Evolutionary conservation across 2,329 filamentous ascomycete species (phyloP), one percentile per base, ranked within the genome.

Genomic region (Ceratocystiopsis brevicomis): DNA sequence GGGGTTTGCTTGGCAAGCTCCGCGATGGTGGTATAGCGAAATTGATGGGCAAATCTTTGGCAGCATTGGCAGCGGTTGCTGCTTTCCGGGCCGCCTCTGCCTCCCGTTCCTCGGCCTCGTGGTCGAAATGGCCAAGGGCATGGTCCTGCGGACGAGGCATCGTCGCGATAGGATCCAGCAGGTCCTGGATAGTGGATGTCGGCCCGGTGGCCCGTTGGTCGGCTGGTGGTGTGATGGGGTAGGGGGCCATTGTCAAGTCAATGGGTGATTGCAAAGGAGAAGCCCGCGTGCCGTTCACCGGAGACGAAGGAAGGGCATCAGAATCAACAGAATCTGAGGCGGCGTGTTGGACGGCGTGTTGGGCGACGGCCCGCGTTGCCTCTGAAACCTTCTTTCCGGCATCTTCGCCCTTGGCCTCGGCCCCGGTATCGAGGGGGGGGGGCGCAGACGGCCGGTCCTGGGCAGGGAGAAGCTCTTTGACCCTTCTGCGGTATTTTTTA

Each of bases 401-500:
- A 34, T 18, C 17, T 37, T 41, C 9, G 40, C 10, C 25, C 25
- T 30, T 30, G 25, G 25, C 25, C 25, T 30, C 25, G 25, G 25
- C 25, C 5, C 6, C 8, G 25, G 25, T 6, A 9, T 8, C 10
- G 25, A 9, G 25, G 13, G 43, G 36, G 5, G 47, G 25, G 17
- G 53, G 47, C 32, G 49, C 48, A 1, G 50, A 38, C 17, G 52
- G 53, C 1, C 48, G 42, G n/a, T 15, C 32, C 13, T 38, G 35
- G 25, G 60, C 55, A 0, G 66, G 59, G 53, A 76, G 59, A 10
- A 73, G 60, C 44, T 96, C 87, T 59, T 93, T 94, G 38, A 93
- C 58, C 60, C 90, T 94, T 59, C 80, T 87, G 53, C 83, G 77
- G 57, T 96, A 96, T 53, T 81, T 80, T 51, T 96, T 88, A 61